phyloP scores from a whole-genome alignment of 2,329 filamentous ascomycete species.

The Aureobasidium sp. region DNA sequence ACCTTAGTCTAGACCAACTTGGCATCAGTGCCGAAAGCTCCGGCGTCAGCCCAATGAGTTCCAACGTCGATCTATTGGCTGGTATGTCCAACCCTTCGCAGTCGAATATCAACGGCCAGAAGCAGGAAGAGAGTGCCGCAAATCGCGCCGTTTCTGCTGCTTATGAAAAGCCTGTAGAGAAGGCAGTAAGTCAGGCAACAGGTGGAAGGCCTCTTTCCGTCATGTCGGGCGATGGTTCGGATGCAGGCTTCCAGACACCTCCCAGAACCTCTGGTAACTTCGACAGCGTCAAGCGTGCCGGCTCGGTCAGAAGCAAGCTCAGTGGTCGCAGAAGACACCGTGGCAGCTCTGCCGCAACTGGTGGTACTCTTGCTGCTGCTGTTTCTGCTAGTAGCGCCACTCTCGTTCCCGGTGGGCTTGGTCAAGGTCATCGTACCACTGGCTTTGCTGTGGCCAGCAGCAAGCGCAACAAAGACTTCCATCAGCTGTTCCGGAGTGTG shows the following conservation, averaged over 20 bases:
- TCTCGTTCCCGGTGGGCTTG: conserved; percentile 50
- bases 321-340: conserved; percentile 56
- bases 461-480: conserved; percentile 92
- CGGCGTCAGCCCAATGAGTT: conserved; percentile 47
- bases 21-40: conserved; percentile 55
- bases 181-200: conserved; percentile 25
- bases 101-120: conserved; percentile 17
- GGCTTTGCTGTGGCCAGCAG: conserved; percentile 95
- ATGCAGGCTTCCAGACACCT: conserved; percentile 53
- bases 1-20: conserved; percentile 80
- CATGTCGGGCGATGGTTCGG: conserved; percentile 27
- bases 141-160: conserved; percentile 53
- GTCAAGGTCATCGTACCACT: conserved; percentile 66
- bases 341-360: conserved; percentile 61
- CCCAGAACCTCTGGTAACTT: conserved; percentile 60
- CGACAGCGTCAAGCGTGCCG: conserved; percentile 43
- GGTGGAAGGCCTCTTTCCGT: conserved; percentile 32
- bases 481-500: conserved; percentile 87
- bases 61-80: conserved; percentile 33
- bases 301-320: conserved; percentile 45
- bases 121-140: conserved; percentile 51
- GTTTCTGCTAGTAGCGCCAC: conserved; percentile 62
- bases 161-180: conserved; percentile 38
- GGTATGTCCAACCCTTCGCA: neutral
- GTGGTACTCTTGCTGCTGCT: conserved; percentile 59